Conservation (phyloP, 192 early-diverging fungal genomes). For the Coemansia sp. region DNA sequence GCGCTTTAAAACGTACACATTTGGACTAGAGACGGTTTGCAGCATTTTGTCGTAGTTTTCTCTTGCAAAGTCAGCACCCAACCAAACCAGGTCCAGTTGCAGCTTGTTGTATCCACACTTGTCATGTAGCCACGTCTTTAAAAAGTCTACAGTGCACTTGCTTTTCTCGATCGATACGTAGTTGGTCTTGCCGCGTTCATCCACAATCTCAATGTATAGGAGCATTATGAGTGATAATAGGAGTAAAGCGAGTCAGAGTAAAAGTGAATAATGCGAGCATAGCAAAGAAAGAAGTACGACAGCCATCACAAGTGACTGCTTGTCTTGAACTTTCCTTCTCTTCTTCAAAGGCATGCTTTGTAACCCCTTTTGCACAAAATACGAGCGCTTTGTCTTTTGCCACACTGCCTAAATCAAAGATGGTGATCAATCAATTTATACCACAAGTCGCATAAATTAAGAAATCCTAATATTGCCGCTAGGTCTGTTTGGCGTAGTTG, state of each 20-base stretch:
- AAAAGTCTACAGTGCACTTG: not conserved
- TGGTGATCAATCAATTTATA: not conserved
- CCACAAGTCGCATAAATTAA: not conserved
- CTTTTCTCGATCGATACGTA: not conserved
- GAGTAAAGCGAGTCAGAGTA: not conserved
- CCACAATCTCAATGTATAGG: constrained; percentile 3
- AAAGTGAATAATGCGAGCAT: not conserved
- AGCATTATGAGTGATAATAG: not conserved
- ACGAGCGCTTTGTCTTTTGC: not conserved
- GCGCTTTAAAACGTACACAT: not conserved
- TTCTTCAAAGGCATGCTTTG: not conserved
- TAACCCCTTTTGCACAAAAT: not conserved
- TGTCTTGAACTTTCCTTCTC: not conserved
- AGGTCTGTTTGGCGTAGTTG: not conserved
- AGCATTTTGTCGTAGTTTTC: constrained; percentile 6
- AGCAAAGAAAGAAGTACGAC: not conserved
- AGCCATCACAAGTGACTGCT: not conserved
- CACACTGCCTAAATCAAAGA: not conserved
- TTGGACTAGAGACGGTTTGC: not conserved
- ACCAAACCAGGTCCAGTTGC: not conserved
- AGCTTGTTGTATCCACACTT: not conserved
- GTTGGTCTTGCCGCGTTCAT: constrained; percentile 1
- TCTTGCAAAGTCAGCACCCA: not conserved
- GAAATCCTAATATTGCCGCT: not conserved
- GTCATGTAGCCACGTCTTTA: constrained; percentile 3